These are phyloP conservation scores for Neocatenulostroma microsporum DNA, from an alignment of 2,329 filamentous ascomycete species.

Conservation along the genomic window DNA sequence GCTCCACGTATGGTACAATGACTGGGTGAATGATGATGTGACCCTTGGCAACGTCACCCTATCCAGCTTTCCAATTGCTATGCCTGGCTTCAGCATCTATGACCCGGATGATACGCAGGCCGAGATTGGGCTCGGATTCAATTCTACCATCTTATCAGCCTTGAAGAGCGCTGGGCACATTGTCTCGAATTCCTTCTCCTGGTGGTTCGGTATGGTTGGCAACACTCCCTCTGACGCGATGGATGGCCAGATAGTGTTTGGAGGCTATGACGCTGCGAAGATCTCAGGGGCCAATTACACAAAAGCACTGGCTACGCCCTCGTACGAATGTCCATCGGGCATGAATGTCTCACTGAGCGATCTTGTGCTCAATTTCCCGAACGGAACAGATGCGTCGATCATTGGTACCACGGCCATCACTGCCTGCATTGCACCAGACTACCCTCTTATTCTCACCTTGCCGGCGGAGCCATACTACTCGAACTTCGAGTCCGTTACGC, in stretches of 20 bases:
- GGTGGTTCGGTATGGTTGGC: slow-evolving; percentile 22
- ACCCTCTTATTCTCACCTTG: slow-evolving; percentile 10
- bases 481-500: slow-evolving; percentile 6
- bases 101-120: slow-evolving; percentile 9
- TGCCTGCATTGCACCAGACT: slow-evolving; percentile 14
- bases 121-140: slow-evolving; percentile 20
- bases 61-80: slow-evolving; percentile 13
- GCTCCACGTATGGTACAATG: slow-evolving; percentile 12
- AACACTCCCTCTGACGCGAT: slow-evolving; percentile 12
- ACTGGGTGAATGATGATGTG: slow-evolving; percentile 11
- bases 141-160: slow-evolving; percentile 23
- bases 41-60: slow-evolving; percentile 7
- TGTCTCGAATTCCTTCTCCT: slow-evolving; percentile 20
- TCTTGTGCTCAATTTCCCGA: slow-evolving; percentile 22
- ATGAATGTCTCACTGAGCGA: slow-evolving; percentile 18
- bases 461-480: slow-evolving; percentile 10
- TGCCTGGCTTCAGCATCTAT: slow-evolving; percentile 12
- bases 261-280: slow-evolving; percentile 27
- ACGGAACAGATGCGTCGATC: slow-evolving; percentile 16
- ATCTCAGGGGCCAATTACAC: slow-evolving; percentile 19
- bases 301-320: slow-evolving; percentile 5
- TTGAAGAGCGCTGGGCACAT: slow-evolving; percentile 16
- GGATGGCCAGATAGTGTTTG: slow-evolving; percentile 24
- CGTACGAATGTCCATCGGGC: slow-evolving; percentile 13
- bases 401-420: slow-evolving; percentile 2